phyloP scores from a whole-genome alignment of 768 basidiomycete genomes.

The Candolleomyces efflorescens region DNA sequence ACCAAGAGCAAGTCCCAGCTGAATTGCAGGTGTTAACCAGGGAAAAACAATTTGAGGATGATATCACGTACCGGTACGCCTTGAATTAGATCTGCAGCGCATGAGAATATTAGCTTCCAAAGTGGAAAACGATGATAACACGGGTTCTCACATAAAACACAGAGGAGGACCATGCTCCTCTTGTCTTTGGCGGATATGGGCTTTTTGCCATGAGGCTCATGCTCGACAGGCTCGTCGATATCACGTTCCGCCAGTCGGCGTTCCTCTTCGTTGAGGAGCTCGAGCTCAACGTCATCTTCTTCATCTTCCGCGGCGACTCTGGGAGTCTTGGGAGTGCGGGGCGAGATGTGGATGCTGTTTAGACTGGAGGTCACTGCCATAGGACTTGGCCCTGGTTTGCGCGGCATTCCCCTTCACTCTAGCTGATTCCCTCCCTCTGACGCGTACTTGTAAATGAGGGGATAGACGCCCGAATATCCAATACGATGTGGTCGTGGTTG shows the following conservation, averaged over 20 bases:
- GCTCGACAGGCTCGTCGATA: slow-evolving; percentile 21
- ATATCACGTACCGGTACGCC: slow-evolving; percentile 75
- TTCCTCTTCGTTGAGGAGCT: slow-evolving; percentile 56
- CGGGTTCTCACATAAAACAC: slow-evolving; percentile 74
- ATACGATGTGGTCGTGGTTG: no score
- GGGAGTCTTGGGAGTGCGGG: slow-evolving; percentile 44
- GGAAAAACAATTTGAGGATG: slow-evolving; percentile 1
- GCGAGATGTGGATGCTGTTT: slow-evolving; percentile 54
- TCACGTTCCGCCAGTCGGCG: slow-evolving; percentile 39
- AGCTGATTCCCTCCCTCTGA: background rate
- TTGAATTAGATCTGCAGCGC: slow-evolving; percentile 63
- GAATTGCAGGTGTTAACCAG: background rate
- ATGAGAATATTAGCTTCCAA: slow-evolving; percentile 8
- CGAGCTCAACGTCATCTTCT: slow-evolving; percentile 59
- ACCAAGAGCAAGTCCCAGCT: slow-evolving; percentile 91
- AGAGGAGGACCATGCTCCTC: slow-evolving; percentile 77
- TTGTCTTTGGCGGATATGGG: slow-evolving; percentile 73
- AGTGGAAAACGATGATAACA: background rate
- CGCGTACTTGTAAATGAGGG: background rate
- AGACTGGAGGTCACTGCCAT: slow-evolving; percentile 57
- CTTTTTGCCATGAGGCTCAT: slow-evolving; percentile 33
- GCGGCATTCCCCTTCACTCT: slow-evolving; percentile 35
- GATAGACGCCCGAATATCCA: no score
- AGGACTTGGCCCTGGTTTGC: slow-evolving; percentile 28
- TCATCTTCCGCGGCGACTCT: slow-evolving; percentile 30